phyloP scores from a whole-genome alignment of 371 early-diverging fungal species.

The Basidiobolus meristosporus region DNA sequence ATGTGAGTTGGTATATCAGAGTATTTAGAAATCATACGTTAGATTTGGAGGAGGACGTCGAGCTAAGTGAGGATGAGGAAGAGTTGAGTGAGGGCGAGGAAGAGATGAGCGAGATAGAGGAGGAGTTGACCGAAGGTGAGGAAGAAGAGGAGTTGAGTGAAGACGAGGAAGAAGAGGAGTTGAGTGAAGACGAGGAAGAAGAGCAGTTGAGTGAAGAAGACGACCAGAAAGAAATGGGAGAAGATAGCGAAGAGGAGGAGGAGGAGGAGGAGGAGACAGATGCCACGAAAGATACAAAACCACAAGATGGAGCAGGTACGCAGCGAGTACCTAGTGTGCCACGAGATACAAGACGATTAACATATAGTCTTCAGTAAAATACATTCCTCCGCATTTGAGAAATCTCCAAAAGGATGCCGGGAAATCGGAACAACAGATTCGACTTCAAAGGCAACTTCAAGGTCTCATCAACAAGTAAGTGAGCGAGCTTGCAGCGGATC shows the following conservation, averaged over 20 bases:
- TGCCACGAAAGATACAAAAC: conserved; percentile 4
- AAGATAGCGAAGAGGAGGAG: conserved; percentile 7
- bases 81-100: too few relatives aligned
- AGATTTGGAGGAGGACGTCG: not conserved
- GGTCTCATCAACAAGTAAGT: conserved; percentile 63
- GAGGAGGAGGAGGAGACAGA: conserved; percentile 7
- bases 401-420: conserved; percentile 18
- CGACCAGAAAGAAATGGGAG: conserved; percentile 3
- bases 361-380: conserved; percentile 23
- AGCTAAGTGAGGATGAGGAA: conserved; percentile 1
- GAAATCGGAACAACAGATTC: conserved; percentile 27
- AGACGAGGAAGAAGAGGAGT: too few relatives aligned
- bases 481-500: not conserved
- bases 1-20: not conserved
- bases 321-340: not conserved
- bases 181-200: too few relatives aligned
- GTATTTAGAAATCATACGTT: not conserved
- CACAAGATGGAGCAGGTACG: conserved; percentile 1
- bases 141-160: too few relatives aligned
- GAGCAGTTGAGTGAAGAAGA: conserved; percentile 7
- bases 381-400: conserved; percentile 84
- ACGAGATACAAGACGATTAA: not conserved
- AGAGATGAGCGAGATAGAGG: too few relatives aligned
- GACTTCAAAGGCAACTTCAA: conserved; percentile 58
- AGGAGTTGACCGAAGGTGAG: too few relatives aligned